These are phyloP conservation scores for Leccinum arenicola DNA, from an alignment of 768 basidiomycete genomes.

Conservation along the genomic window DNA sequence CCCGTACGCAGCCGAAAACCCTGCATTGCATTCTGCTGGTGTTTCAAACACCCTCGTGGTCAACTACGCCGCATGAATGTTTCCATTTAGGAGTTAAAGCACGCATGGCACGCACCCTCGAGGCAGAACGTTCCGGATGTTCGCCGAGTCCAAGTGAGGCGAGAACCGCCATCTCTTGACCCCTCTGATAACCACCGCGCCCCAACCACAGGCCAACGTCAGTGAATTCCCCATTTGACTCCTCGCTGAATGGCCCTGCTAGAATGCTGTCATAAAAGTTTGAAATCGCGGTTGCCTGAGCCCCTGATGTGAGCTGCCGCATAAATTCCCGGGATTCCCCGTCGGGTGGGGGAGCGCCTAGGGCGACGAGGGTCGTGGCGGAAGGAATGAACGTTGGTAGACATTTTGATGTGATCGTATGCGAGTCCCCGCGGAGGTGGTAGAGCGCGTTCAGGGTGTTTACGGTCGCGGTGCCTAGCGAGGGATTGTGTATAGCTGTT, in stretches of 20 bases:
- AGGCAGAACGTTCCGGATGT: slow-evolving; percentile 17
- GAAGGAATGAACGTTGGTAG: slow-evolving; percentile 16
- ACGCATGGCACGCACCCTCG: slow-evolving; percentile 3
- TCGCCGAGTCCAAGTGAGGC: slow-evolving; percentile 31
- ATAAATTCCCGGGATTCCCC: slow-evolving; percentile 7
- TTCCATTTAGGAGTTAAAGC: slow-evolving; percentile 4
- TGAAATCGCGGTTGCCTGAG: slow-evolving; percentile 37
- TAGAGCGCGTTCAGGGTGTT: slow-evolving; percentile 13
- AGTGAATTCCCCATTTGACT: slow-evolving; percentile 47
- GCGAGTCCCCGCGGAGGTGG: background rate
- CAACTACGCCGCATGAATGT: slow-evolving; percentile 16
- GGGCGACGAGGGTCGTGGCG: slow-evolving; percentile 11
- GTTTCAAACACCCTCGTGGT: slow-evolving; percentile 13
- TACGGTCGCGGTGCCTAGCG: slow-evolving; percentile 1
- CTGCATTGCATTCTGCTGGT: slow-evolving; percentile 11
- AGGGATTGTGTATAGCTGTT: background rate
- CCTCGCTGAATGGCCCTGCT: slow-evolving; percentile 50
- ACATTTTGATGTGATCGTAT: background rate
- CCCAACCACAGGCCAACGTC: slow-evolving; percentile 57
- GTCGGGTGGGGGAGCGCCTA: slow-evolving; percentile 5
- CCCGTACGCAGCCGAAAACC: slow-evolving; percentile 6
- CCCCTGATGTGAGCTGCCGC: slow-evolving; percentile 35
- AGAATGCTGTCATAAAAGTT: slow-evolving; percentile 50
- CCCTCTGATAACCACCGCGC: slow-evolving; percentile 31
- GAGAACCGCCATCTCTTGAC: slow-evolving; percentile 33